Base-by-base conservation (phyloP, 2,329 filamentous ascomycete genomes). In the Microthyrium microscopicum region DNA sequence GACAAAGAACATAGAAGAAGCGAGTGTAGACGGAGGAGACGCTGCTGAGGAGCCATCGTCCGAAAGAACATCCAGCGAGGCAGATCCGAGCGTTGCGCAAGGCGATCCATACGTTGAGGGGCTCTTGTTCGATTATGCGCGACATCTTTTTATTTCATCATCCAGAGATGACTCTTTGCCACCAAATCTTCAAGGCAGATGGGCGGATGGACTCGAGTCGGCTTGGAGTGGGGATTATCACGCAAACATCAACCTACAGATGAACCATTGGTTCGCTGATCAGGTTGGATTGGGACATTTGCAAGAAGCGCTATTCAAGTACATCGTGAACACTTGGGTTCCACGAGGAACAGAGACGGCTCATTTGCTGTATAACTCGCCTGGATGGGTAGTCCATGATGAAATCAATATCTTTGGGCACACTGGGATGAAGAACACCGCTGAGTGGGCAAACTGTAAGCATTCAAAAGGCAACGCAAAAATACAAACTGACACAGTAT, bases 361-460 rank as follows among this genome's bases (percentile, higher is more conserved):
- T 0, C 43, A 52, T 20, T 45, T 68, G 4, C 50, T 73, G 22
- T 74, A 73, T 40, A 57, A 58, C 21, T 65, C 61, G 5, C 46
- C 54, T 0, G 70, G 70, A 1, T 73, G 66, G 62, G 62, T 71
- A 0, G 55, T 60, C 0, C 68, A 73, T 39, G 60, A 68, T 37
- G 66, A 69, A 43, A 63, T 69, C 40, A 72, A 73, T 41, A 64
- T 68, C 2, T 73, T 69, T 40, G 69, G 68, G 0, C 61, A 69
- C 37, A 69, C 67, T 0, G 65, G 49, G 0, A 62, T 66, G 43
- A 62, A 64, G 29, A 55, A 56, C 29, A 51, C 54, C 16, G 58
- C 57, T 20, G 46, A 52, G 22, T 60, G 60, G 45, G 57, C 54
- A 1, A 47, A 56, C 29, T 57, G 39, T 41, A 34, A 24, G 34